Conservation (phyloP, 495 filamentous ascomycete genomes). For the Podospora sp. region DNA sequence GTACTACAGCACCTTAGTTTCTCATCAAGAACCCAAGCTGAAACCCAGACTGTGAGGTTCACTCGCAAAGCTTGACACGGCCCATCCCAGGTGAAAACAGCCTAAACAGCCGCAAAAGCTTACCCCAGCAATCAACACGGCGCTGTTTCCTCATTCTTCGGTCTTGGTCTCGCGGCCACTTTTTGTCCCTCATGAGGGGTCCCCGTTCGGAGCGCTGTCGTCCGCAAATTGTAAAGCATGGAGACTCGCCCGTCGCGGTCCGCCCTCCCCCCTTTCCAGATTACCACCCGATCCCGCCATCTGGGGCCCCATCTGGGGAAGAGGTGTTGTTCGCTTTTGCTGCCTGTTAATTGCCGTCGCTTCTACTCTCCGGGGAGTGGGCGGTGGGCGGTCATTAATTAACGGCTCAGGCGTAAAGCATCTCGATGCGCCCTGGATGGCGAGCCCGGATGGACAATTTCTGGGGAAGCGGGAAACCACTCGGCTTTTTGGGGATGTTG, state of each 20-base stretch:
- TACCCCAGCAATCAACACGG: slow-evolving; percentile 16
- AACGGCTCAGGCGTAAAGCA: neutral
- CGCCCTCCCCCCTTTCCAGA: slow-evolving; percentile 5
- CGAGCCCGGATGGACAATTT: neutral
- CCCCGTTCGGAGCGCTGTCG: slow-evolving; percentile 26
- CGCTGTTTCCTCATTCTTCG: neutral
- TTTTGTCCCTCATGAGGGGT: neutral
- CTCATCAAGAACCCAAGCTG: neutral
- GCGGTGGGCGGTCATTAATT: neutral
- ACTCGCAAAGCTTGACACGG: neutral
- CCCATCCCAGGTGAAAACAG: slow-evolving; percentile 9
- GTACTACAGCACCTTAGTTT: no score
- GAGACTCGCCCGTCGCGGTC: neutral
- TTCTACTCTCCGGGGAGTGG: neutral
- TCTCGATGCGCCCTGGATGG: neutral
- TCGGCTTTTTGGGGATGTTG: neutral
- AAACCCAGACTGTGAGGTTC: neutral
- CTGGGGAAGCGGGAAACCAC: neutral
- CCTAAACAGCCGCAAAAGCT: slow-evolving; percentile 22
- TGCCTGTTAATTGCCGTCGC: slow-evolving; percentile 4
- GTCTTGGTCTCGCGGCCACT: neutral
- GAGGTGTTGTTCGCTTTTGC: no score
- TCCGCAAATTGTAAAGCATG: slow-evolving; percentile 26
- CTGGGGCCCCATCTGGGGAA: neutral
- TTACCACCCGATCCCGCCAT: neutral